Evolutionary conservation across 208 protist genomes (phyloP), one percentile per base, ranked within the genome.

Genomic region (Sergeia podlipaevii): DNA sequence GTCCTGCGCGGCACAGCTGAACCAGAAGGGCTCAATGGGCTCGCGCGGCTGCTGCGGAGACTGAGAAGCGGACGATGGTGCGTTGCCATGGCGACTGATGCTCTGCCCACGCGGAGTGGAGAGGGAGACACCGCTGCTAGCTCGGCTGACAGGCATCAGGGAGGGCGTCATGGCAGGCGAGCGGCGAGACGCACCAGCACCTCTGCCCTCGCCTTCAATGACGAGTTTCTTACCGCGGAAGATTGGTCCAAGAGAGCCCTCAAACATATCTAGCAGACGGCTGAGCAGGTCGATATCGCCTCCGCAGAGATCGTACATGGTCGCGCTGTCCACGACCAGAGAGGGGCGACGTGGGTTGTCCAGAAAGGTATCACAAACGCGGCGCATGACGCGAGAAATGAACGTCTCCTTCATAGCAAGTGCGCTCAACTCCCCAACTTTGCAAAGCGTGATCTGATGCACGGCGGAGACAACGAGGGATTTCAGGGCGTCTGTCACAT

Each of bases 1-100:
- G n/a, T 91, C 76, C 65, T 91, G 84, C 44, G 77, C 65, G 0
- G 68, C 48, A 60, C 67, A 81, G 38, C 63, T 55, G 23, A 85
- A 56, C 64, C 79, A 77, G 64, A 87, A 84, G 13, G 68, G 73
- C 11, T 28, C 46, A 30, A 50, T 49, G 24, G 54, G 15, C 2
- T 26, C 13, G 26, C 45, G 15, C 11, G 55, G 44, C 15, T 42
- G 27, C 17, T 42, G 57, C 29, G 58, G 34, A 10, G 51, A 29
- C 29, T 27, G 21, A 15, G 34, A 36, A 3, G 41, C 43, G 43
- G 50, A 59, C 23, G 52, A 23, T 39, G 41, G 21, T 6, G 15
- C 30, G 4, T 6, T 7, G 7, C 28, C 33, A 32, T 54, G 48
- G 4, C 48, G 33, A 8, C 6, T 13, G 48, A 39, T n/a, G 48